Evolutionary conservation across 805 yeast species (phyloP), one percentile per base, ranked within the genome.

Genomic region (Brettanomyces sp.): DNA sequence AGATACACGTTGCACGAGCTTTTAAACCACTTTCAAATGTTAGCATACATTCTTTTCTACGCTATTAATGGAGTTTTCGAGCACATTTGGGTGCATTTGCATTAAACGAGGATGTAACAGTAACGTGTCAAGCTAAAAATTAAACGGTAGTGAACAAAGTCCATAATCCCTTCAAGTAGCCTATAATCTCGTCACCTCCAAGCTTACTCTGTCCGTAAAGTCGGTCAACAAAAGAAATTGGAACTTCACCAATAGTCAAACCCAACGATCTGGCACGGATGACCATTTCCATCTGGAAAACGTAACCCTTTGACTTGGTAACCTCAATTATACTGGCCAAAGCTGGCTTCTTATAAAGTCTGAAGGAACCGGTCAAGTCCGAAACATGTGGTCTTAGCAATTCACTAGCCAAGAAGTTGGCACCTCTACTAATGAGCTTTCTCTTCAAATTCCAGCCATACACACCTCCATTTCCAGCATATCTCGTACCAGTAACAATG

Each of bases 201-300:
- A 83, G 76, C 62, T 83, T 83, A 52, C 81, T 72, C 63, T 83
- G 90, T 42, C 91, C 91, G 56, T 83, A 83, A 49, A 83, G 69
- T 63, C 91, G 74, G 65, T 83, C 91, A 37, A 83, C 91, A 57
- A 84, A 83, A 50, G 79, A 74, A 54, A 83, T 83, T 42, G 90
- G 90, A 32, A 82, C 89, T 62, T 83, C 91, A 30, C 84, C 90
- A 54, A 83, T 81, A 14, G 77, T 70, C 66, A 74, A 80, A n/a
- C 82, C 82, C 60, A 80, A 66, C n/a, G 81, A 70, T 59, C 85
- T 74, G 37, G 91, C 91, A 54, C 91, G 76, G 23, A 83, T 91
- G 78, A 83, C 81, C 89, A 83, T 82, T 66, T 83, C 91, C 91
- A 83, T 83, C 67, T 83, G 91, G 77, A 83, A 83, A 38, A 84